Base-by-base conservation (phyloP, 495 filamentous ascomycete species). In the Hypoxylon lienhwacheense region DNA sequence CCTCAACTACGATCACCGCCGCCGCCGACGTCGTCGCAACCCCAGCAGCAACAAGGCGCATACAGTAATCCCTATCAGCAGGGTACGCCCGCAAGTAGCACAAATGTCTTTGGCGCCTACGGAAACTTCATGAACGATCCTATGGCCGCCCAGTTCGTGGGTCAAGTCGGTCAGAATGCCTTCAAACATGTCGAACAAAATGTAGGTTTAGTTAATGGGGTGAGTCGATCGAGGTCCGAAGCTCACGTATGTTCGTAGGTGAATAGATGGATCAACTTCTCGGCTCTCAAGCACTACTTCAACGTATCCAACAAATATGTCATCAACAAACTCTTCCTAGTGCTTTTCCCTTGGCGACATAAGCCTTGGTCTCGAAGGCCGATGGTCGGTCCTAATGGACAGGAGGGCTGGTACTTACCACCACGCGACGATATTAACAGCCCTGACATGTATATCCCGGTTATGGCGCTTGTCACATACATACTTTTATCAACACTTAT, bases 361-460 rank as follows among this genome's bases (percentile, higher is more conserved):
- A 89, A 91, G 66, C 91, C 91, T 12, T 99, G 93, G 93, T 93
- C 90, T 46, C 85, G 93, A 37, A 80, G 80, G 41, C 77, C 81
- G 63, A 73, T 83, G 3, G 73, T 83, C 8, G 79, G 81, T 11
- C 83, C 85, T 11, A 79, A 76, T 53, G 86, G 86, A 6, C 81
- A 87, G 59, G 87, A 91, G 44, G 87, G 85, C 33, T 88, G 88
- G 81, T 97, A 90, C 72, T 80, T 97, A 5, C 91, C 93, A 7
- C 93, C 93, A n/a, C 81, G 92, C 39, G 92, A 97, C 66, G 93
- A 99, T 67, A 78, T 97, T 68, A 99, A 99, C 71, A 91, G 89
- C 37, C 93, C 95, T 4, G 93, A 99, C 73, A 96, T 97, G 89
- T 99, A 99, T 78, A 97, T 99, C 59, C 93, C 93, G 21, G 78